Percentiles rank a stretch among this genome's conserved stretches.
Evolutionary conservation across 768 basidiomycete species (phyloP).

Genomic region (Leucosporidium yakuticum): DNA sequence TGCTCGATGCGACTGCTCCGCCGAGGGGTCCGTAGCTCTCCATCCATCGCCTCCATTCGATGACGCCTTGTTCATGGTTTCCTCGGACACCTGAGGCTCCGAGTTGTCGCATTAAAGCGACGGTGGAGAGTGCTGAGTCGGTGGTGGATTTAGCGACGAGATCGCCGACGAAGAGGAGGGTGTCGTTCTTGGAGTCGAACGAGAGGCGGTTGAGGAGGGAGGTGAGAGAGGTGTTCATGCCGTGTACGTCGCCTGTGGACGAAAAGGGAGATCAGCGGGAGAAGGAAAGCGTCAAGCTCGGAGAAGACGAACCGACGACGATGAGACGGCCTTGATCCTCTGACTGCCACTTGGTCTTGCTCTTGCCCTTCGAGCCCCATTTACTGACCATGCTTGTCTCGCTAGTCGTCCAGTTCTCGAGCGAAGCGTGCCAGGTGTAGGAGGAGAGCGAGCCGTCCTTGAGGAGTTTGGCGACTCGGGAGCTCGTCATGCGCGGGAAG

Average conservation of each 20-base stretch:
- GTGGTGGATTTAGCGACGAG: conserved; percentile 64
- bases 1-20: no score
- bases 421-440: conserved; percentile 26
- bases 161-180: conserved; percentile 77
- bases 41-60: conserved; percentile 86
- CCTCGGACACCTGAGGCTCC: conserved; percentile 77
- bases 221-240: conserved; percentile 10
- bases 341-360: not conserved
- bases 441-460: conserved; percentile 18
- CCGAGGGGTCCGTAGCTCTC: conserved; percentile 40
- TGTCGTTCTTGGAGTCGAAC: conserved; percentile 59
- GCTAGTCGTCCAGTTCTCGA: not conserved
- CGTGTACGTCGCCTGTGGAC: conserved; percentile 26
- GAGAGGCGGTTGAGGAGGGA: conserved; percentile 56
- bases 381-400: no score
- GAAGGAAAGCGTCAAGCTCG: not conserved
- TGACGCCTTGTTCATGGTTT: conserved; percentile 85
- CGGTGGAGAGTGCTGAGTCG: conserved; percentile 50
- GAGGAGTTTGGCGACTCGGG: not conserved
- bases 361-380: no score
- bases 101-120: conserved; percentile 44
- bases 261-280: not conserved
- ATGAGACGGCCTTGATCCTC: conserved; percentile 8
- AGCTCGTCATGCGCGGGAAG: not conserved
- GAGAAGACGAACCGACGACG: conserved; percentile 21